phyloP scores from a whole-genome alignment of 2,329 filamentous ascomycete genomes.

The Immersiporthe knoxdaviesiana region DNA sequence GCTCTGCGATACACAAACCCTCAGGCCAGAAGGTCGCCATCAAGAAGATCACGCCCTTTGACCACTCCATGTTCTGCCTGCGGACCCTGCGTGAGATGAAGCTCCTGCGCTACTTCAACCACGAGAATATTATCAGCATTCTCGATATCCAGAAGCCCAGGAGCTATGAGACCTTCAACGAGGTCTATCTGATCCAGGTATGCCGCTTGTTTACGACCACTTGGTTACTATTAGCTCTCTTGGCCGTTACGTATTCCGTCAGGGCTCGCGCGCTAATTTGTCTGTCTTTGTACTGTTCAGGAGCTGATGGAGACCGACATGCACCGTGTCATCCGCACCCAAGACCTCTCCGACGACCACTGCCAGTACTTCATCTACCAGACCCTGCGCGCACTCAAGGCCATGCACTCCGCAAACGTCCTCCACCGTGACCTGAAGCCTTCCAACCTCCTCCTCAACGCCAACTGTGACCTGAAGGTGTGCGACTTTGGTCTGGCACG shows the following conservation, averaged over 20 bases:
- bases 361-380: conserved; percentile 99
- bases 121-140: conserved; percentile 99
- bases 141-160: conserved; percentile 98
- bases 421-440: conserved; percentile 97
- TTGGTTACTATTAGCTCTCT: no score
- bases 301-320: conserved; percentile 99
- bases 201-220: conserved; percentile 31
- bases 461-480: conserved; percentile 98
- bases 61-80: conserved; percentile 98
- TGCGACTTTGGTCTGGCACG: conserved; percentile 97
- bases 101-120: conserved; percentile 97
- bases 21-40: conserved; percentile 98
- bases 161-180: conserved; percentile 93
- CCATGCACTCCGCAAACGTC: conserved; percentile 99
- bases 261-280: conserved; percentile 11
- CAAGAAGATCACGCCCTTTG: conserved; percentile 99
- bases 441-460: conserved; percentile 94
- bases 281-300: conserved; percentile 50
- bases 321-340: conserved; percentile 97
- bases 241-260: no score
- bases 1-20: conserved; percentile 96
- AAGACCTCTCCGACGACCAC: conserved; percentile 97
- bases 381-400: conserved; percentile 94
- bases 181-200: conserved; percentile 98
- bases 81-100: conserved; percentile 99